Base-by-base conservation (phyloP, 176 grass and related monocot genomes). In the Phoenix dactylifera region DNA sequence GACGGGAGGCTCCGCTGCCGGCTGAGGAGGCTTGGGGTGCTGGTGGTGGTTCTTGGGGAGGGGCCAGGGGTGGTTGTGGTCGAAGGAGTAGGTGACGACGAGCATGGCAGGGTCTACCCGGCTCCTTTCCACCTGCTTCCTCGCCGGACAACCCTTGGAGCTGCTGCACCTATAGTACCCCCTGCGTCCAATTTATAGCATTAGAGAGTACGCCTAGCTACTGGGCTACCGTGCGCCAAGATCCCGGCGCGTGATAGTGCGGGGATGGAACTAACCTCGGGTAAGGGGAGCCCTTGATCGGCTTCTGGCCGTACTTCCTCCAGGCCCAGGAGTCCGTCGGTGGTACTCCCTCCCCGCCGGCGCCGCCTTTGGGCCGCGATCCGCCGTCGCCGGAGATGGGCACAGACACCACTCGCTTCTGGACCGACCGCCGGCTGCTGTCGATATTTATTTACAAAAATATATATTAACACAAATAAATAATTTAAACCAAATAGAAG, bases 291-390 rank as follows among this genome's bases (percentile, higher is more conserved):
- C 94, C 94, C 66, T 98, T 98, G 82, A 98, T 98, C 29, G 94
- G 94, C 74, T 98, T 98, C 88, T 98, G 94, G 50, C 94, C 94
- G 15, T 98, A 98, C 82, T 98, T 98, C 10, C 94, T 78, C 94
- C 94, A 98, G 19, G 94, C 72, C 94, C 94, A 98, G 25, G 94
- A 98, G 81, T 98, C 94, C 58, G 88, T 72, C 65, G 94, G 88
- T 68, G 94, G 94, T 69, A 88, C 78, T 4, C 94, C 88, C 79
- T 93, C 94, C 1, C 87, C 87, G 51, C 52, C 70, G 1, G 28
- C 4, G 28, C 28, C 28, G 28, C 79, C 85, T 51, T 60, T 85
- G 14, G 75, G 75, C 74, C 89, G 72, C 56, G 80, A 79, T 63
- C 89, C 75, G 4, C 61, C 70, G 14, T 60, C 30, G 16, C 64